Conservation (phyloP, 306 rosid species). For the Macrotyloma uniflorum region DNA sequence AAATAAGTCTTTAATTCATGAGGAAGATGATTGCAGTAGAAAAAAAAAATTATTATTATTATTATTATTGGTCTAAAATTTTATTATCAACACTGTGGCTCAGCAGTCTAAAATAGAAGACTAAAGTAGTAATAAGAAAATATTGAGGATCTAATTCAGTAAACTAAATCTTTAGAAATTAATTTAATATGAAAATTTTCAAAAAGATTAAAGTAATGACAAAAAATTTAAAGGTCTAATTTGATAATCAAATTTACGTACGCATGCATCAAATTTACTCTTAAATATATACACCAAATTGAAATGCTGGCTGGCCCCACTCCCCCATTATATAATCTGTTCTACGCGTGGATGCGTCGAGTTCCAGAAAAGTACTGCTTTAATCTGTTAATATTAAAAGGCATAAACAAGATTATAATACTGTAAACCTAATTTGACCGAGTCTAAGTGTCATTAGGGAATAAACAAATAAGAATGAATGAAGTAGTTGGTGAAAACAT, state of each 20-base stretch:
- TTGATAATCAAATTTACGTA: background rate
- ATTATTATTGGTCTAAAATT: too few relatives aligned
- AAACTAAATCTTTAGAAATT: background rate
- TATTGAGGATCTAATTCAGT: background rate
- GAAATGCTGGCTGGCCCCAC: background rate
- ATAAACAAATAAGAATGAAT: background rate
- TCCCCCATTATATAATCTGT: background rate
- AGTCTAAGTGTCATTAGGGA: background rate
- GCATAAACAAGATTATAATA: background rate
- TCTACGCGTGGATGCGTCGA: background rate
- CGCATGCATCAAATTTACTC: background rate
- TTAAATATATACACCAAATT: background rate
- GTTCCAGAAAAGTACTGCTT: background rate
- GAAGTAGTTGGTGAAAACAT: background rate
- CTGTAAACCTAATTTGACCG: constrained; percentile 27
- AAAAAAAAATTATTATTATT: too few relatives aligned
- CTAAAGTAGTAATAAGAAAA: background rate
- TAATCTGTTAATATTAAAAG: background rate
- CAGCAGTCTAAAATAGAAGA: background rate
- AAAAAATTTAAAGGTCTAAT: background rate
- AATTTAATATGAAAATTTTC: background rate
- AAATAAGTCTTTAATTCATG: too few relatives aligned
- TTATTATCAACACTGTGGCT: background rate
- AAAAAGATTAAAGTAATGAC: background rate
- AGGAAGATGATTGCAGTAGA: too few relatives aligned